phyloP scores from a whole-genome alignment of 2,329 filamentous ascomycete species.

The Hypoxylon sp. region DNA sequence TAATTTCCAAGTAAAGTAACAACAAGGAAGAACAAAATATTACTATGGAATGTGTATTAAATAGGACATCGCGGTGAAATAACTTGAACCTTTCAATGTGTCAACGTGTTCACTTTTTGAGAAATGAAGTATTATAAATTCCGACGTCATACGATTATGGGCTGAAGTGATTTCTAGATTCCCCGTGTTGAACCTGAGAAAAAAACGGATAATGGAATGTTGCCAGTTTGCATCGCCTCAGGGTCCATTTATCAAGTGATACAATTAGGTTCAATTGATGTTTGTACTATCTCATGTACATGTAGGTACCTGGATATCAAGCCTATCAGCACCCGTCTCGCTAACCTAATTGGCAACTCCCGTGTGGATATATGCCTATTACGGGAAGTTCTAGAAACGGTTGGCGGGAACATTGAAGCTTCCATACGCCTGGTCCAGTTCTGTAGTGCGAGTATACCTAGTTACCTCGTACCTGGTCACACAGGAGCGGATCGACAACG shows the following conservation, averaged over 20 bases:
- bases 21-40: background rate
- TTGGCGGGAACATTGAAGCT: conserved; percentile 12
- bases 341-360: conserved; percentile 38
- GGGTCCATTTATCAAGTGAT: conserved; percentile 31
- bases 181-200: conserved; percentile 9
- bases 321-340: conserved; percentile 15
- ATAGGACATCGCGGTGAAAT: conserved; percentile 14
- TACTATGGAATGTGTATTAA: conserved; percentile 15
- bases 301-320: background rate
- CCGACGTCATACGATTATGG: conserved; percentile 51
- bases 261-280: conserved; percentile 18
- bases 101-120: conserved; percentile 42
- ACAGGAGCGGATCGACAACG: conserved; percentile 1
- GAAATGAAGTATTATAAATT: conserved; percentile 23
- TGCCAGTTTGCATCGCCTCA: conserved; percentile 42
- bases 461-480: conserved; percentile 33
- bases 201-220: conserved; percentile 44
- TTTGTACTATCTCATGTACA: background rate
- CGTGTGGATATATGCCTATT: conserved; percentile 24
- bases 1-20: background rate
- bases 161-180: conserved; percentile 33
- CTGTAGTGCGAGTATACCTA: conserved; percentile 8
- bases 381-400: conserved; percentile 39
- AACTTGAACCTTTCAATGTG: conserved; percentile 19
- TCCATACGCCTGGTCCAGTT: conserved; percentile 5